Base-by-base conservation (phyloP, 2,329 filamentous ascomycete species). In the Colletotrichum sidae region DNA sequence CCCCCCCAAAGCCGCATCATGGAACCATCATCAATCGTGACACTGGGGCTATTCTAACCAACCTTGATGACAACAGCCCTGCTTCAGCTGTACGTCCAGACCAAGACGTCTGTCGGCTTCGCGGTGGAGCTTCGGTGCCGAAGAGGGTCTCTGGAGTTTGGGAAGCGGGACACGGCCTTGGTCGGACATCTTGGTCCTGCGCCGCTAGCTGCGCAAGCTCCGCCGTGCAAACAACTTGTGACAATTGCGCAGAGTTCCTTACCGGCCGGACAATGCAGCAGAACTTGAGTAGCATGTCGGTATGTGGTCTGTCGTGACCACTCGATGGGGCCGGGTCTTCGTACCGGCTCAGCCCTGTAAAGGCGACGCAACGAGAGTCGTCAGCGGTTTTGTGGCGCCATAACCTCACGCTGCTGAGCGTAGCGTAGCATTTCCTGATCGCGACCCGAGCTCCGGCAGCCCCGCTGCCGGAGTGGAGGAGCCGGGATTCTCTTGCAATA, bases 341-440 rank as follows among this genome's bases (percentile, higher is more conserved):
- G 15, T 38, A 52, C 17, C 58, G 47, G 33, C 62, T 65, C 58
- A 62, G 62, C 62, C 52, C 52, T 65, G 62, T 42, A 42, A 54
- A 35, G 38, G 47, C 62, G 62, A 65, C 52, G 62, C 62, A 56
- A 56, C 41, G 25, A 38, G 41, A 45, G 41, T 65, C 63, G 58
- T 65, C 63, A 53, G 63, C 52, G 39, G 15, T 25, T 25, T 4
- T 4, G 25, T 25, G 25, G 25, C 4, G 25, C 25, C 25, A 5
- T 25, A 25, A 25, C 25, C 37, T 39, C 59, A 51, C 51, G 46
- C 45, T 45, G 17, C 33, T 45, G 41, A 12, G 39, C 13, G 39
- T 42, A 50, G 44, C 44, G 17, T 50, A 41, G 52, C 57, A 61
- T 52, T 46, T 38, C 8, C 46, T 8, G 8, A 11, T 60, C 34